These are phyloP conservation scores for Naganishia kalamii DNA, from an alignment of 768 basidiomycete genomes.

Conservation along the genomic window DNA sequence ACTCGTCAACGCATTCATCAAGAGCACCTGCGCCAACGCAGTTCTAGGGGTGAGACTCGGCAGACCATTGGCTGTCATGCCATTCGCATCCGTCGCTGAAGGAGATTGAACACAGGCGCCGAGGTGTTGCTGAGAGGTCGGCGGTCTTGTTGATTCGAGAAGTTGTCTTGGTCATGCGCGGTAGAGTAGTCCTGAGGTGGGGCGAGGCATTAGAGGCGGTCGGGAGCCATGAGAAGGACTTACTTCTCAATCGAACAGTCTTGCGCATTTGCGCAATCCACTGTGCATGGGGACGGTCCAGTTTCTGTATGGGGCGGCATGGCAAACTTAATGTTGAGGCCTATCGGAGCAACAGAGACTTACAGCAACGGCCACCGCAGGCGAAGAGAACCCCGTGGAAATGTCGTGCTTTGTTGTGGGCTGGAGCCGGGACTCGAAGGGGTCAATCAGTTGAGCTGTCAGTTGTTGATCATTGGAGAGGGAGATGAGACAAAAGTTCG, in stretches of 20 bases:
- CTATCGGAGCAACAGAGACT: too few relatives aligned
- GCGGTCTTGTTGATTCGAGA: slow-evolving; percentile 57
- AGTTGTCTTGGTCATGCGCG: slow-evolving; percentile 81
- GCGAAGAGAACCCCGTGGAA: too few relatives aligned
- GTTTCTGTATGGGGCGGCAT: too few relatives aligned
- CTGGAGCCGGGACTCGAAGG: too few relatives aligned
- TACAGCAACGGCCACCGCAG: too few relatives aligned
- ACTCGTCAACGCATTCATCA: slow-evolving; percentile 81
- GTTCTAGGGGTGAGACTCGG: slow-evolving; percentile 71
- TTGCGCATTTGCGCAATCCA: too few relatives aligned
- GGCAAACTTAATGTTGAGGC: too few relatives aligned
- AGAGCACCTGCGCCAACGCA: slow-evolving; percentile 68
- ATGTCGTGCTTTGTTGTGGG: too few relatives aligned
- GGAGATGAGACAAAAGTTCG: too few relatives aligned
- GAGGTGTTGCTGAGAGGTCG: slow-evolving; percentile 84
- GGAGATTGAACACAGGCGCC: slow-evolving; percentile 50
- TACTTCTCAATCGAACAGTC: slow-evolving; percentile 70
- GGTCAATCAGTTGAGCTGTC: too few relatives aligned
- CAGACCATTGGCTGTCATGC: slow-evolving; percentile 49
- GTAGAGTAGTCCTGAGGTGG: slow-evolving; percentile 63
- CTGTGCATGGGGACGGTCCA: too few relatives aligned
- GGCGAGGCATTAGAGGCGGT: neutral
- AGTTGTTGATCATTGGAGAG: too few relatives aligned
- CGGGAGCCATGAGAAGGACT: slow-evolving; percentile 17
- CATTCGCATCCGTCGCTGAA: slow-evolving; percentile 35